These are phyloP conservation scores for Ceratobasidium sp. DNA, from an alignment of 1,284 basidiomycete species.

Conservation along the genomic window DNA sequence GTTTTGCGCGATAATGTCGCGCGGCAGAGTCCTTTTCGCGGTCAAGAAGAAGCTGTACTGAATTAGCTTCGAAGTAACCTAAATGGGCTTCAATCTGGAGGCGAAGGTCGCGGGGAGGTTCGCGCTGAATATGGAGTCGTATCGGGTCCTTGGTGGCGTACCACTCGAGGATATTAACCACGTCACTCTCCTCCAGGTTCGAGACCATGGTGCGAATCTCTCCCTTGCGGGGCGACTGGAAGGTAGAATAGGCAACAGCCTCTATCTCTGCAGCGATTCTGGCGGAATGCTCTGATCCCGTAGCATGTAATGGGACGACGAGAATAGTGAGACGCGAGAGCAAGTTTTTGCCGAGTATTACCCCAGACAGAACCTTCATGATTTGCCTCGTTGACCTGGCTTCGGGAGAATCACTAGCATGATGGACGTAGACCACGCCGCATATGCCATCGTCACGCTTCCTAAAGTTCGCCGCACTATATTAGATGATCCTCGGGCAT, in stretches of 20 bases:
- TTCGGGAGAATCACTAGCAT: neutral
- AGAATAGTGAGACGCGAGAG: slow-evolving; percentile 6
- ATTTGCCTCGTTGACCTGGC: slow-evolving; percentile 1
- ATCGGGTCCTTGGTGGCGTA: neutral
- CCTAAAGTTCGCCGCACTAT: too few relatives aligned
- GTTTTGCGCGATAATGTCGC: too few relatives aligned
- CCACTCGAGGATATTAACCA: slow-evolving; percentile 1
- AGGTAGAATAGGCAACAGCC: too few relatives aligned
- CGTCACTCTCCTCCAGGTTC: neutral
- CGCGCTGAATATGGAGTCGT: neutral
- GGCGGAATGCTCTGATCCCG: too few relatives aligned
- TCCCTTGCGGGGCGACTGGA: too few relatives aligned
- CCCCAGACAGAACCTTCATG: neutral
- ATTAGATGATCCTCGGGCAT: too few relatives aligned
- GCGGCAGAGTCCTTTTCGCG: too few relatives aligned
- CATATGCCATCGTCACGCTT: neutral
- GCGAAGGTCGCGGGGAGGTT: neutral
- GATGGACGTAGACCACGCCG: slow-evolving; percentile 16
- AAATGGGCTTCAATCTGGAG: slow-evolving; percentile 1
- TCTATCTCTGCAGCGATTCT: too few relatives aligned
- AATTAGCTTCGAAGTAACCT: slow-evolving; percentile 13
- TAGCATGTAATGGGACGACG: too few relatives aligned
- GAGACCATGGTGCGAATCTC: too few relatives aligned
- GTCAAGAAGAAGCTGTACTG: too few relatives aligned
- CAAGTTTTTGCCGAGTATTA: slow-evolving; percentile 5